A percentile compares a stretch with the other conserved stretches of the same genome.
Conservation (phyloP, 2,329 filamentous ascomycete species). For the Ceratocystis eucalypticola region DNA sequence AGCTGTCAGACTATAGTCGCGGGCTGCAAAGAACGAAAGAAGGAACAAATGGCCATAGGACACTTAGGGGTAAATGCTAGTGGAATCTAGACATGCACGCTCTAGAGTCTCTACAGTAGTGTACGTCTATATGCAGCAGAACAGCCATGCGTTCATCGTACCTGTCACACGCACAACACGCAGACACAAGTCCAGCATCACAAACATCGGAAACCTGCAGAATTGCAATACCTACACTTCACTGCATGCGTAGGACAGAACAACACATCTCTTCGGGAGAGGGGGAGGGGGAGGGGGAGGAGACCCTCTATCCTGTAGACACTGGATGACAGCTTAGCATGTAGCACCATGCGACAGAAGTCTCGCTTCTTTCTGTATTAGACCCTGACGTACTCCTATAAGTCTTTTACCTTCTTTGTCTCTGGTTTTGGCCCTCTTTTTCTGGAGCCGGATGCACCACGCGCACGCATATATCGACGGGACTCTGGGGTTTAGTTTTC, state of each 20-base stretch:
- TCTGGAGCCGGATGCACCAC: not conserved
- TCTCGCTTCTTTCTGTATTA: not conserved
- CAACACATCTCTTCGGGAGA: no score
- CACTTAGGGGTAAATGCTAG: no score
- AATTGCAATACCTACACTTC: not conserved
- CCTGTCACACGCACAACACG: not conserved
- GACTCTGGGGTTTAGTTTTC: no score
- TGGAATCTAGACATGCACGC: no score
- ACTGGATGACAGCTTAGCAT: not conserved
- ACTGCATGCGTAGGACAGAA: not conserved
- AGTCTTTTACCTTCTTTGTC: not conserved
- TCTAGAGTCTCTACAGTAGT: no score
- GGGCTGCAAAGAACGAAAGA: no score
- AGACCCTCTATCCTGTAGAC: not conserved
- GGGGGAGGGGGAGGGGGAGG: not conserved
- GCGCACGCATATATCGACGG: no score
- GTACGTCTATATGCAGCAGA: no score
- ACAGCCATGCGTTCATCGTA: no score
- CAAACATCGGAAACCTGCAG: not conserved
- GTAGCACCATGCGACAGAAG: not conserved
- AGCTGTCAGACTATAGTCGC: no score
- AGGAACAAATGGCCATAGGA: no score
- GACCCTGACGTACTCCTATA: not conserved
- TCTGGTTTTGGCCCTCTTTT: not conserved
- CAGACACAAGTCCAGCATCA: not conserved